These are phyloP conservation scores for Macroventuria anomochaeta DNA, from an alignment of 2,329 filamentous ascomycete species.

Conservation along the genomic window DNA sequence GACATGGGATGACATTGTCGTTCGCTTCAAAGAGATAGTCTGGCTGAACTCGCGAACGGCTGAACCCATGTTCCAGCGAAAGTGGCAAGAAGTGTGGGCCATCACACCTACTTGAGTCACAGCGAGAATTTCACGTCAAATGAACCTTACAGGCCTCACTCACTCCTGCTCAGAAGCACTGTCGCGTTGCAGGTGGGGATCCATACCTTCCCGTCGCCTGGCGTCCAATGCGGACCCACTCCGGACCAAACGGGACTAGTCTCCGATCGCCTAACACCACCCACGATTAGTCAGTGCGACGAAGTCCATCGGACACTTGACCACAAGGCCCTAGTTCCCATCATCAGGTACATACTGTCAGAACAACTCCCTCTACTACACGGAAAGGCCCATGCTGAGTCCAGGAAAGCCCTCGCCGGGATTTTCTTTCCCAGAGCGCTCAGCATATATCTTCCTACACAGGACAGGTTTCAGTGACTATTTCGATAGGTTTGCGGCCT, in stretches of 20 bases:
- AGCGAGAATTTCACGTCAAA: background rate
- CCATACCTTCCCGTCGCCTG: background rate
- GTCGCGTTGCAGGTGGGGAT: background rate
- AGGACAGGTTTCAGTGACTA: too few species aligned
- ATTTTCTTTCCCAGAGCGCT: too few species aligned
- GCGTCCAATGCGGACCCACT: background rate
- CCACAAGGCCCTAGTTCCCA: too few species aligned
- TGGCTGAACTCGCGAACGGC: slow-evolving; percentile 19
- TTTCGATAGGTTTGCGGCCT: too few species aligned
- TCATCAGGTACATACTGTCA: background rate
- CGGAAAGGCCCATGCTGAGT: too few species aligned
- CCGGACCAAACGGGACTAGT: slow-evolving; percentile 16
- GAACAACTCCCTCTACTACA: too few species aligned
- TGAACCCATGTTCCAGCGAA: slow-evolving; percentile 7
- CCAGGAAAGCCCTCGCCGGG: too few species aligned
- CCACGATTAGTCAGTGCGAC: background rate
- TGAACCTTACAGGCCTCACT: too few species aligned
- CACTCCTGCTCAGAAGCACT: too few species aligned
- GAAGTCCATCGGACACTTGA: background rate
- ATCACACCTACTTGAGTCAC: background rate
- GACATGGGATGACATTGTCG: slow-evolving; percentile 11
- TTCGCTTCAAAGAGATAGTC: slow-evolving; percentile 12
- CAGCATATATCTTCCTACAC: too few species aligned
- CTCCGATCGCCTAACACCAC: slow-evolving; percentile 10
- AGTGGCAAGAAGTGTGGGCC: slow-evolving; percentile 17